These are phyloP conservation scores for Solanum appendiculatum DNA, from an alignment of 257 asterid species.

Conservation along the genomic window DNA sequence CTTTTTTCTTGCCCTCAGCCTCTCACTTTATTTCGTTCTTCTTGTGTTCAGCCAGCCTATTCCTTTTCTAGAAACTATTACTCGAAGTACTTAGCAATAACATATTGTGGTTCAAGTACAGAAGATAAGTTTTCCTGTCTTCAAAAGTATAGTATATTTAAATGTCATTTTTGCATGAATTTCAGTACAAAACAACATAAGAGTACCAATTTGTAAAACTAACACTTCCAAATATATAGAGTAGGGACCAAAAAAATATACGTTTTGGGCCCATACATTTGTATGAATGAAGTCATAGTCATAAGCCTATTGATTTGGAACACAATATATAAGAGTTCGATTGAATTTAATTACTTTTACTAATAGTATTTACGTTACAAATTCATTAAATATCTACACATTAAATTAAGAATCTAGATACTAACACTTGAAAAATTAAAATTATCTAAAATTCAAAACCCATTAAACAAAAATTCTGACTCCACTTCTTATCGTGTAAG, in stretches of 20 bases:
- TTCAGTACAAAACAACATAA: neutral
- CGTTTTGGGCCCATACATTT: neutral
- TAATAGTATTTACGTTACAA: neutral
- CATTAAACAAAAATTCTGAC: neutral
- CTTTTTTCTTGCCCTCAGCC: neutral
- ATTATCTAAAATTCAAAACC: neutral
- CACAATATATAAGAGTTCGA: neutral
- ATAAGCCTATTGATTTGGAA: neutral
- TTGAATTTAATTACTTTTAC: neutral
- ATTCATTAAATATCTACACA: neutral
- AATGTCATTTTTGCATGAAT: neutral
- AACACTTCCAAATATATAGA: neutral
- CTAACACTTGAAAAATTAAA: neutral
- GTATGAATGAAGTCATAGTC: neutral
- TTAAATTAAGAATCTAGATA: neutral
- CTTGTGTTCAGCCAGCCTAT: neutral
- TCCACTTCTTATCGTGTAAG: neutral
- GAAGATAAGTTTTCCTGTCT: neutral
- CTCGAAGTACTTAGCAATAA: neutral
- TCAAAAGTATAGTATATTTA: neutral
- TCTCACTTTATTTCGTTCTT: neutral
- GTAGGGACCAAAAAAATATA: neutral
- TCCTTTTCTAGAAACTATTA: neutral
- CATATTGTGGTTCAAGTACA: neutral
- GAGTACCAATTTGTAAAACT: neutral